Evolutionary conservation across 331 rosid genomes (phyloP).

Genomic region (Spiraea crenata): DNA sequence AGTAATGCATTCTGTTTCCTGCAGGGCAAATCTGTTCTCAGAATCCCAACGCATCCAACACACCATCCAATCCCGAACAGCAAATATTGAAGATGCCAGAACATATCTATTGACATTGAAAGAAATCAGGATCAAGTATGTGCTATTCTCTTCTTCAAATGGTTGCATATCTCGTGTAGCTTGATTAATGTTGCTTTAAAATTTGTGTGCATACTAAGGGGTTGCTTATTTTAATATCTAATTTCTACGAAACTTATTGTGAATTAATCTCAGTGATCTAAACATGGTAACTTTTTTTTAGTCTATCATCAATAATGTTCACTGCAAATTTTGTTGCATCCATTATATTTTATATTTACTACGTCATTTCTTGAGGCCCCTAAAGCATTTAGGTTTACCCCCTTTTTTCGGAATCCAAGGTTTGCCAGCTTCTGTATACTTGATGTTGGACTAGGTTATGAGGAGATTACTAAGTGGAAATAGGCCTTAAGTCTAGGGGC

Average conservation of each 20-base stretch:
- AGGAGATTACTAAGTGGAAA: no score
- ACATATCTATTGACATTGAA: slow-evolving; percentile 83
- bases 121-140: slow-evolving; percentile 77
- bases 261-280: not conserved
- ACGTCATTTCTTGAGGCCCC: no score
- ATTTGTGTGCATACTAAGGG: not conserved
- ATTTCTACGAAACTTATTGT: not conserved
- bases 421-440: no score
- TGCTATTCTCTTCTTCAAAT: slow-evolving; percentile 19
- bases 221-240: no score
- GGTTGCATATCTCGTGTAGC: slow-evolving; percentile 12
- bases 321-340: not conserved
- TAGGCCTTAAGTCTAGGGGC: no score
- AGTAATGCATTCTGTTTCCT: slow-evolving; percentile 16
- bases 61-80: slow-evolving; percentile 55
- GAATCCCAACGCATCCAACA: slow-evolving; percentile 59
- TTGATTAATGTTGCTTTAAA: not conserved
- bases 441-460: no score
- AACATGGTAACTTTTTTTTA: not conserved
- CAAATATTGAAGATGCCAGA: slow-evolving; percentile 79
- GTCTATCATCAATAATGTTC: not conserved
- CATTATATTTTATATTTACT: not conserved
- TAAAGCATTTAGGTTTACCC: no score
- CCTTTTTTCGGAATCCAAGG: no score
- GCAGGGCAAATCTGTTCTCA: slow-evolving; percentile 72